Evolutionary conservation across 768 basidiomycete species (phyloP).

Genomic region (Leccinum fibrillosum): DNA sequence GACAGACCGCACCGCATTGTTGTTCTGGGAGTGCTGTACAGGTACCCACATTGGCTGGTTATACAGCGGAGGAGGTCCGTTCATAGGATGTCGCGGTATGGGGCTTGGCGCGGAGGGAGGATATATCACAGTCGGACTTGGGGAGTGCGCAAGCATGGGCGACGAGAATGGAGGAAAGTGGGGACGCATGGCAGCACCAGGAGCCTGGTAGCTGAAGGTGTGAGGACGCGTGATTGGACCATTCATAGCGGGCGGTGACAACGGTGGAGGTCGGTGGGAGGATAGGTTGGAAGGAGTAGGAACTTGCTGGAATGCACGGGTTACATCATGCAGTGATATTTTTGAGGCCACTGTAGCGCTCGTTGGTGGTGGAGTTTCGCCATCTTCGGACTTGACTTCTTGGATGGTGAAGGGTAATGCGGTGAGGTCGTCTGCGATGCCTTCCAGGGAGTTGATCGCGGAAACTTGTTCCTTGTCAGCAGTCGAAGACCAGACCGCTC

Average conservation of each 20-base stretch:
- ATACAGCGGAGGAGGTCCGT: conserved; percentile 60
- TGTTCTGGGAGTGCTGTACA: conserved; percentile 43
- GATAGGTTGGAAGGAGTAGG: conserved; percentile 55
- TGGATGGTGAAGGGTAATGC: conserved; percentile 77
- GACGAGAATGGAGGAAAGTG: conserved; percentile 60
- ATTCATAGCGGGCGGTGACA: conserved; percentile 48
- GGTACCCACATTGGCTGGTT: conserved; percentile 67
- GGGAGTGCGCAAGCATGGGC: conserved; percentile 71
- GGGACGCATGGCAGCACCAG: conserved; percentile 49
- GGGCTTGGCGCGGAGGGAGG: conserved; percentile 60
- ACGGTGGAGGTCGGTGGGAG: conserved; percentile 43
- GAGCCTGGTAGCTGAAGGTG: conserved; percentile 34
- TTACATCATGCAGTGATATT: conserved; percentile 80
- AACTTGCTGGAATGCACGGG: conserved; percentile 84
- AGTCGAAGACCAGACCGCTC: conserved; percentile 80
- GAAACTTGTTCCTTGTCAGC: conserved; percentile 66
- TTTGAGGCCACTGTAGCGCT: conserved; percentile 57
- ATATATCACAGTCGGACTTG: conserved; percentile 66
- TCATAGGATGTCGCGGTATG: conserved; percentile 60
- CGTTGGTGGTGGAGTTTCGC: conserved; percentile 71
- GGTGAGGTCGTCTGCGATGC: conserved; percentile 79
- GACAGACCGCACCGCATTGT: conserved; percentile 51
- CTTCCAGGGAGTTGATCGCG: conserved; percentile 76
- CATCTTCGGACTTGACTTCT: conserved; percentile 85
- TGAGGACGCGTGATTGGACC: conserved; percentile 27